Base-by-base conservation (phyloP, 352 stramenopile species). In the Phytophthora pluvialis region DNA sequence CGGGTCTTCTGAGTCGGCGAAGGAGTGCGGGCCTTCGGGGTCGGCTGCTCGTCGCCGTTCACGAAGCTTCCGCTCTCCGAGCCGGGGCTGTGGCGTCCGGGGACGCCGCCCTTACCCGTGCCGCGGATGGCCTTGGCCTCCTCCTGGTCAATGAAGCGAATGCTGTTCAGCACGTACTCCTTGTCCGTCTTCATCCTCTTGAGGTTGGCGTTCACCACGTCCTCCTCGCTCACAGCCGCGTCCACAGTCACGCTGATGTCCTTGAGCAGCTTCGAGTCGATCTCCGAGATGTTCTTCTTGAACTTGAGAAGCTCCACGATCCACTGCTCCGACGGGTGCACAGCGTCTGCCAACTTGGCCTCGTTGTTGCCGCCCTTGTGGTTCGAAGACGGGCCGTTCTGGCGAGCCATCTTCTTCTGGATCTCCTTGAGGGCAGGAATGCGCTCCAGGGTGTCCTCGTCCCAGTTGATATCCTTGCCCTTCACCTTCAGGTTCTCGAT, bases 171-270 rank as follows among this genome's bases (percentile, higher is more conserved):
- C 70, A 95, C 83, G 68, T 93, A 93, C 73, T 95, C 88, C 79
- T 94, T 94, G 75, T 91, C 83, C 45, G 73, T 79, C 77, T 93
- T 92, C 81, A 95, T 93, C 73, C 90, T 92, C 66, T 94, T 89
- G 3, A 95, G 59, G 46, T 88, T 77, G 12, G 72, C 62, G 26
- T 73, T 73, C 18, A 95, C 88, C 18, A 82, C 72, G 16, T 83
- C 72, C 62, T 95, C 88, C 58, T 95, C 88, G 8, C 73, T 78
- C 35, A 72, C 73, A 42, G 81, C 81, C 6, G 58, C 46, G 50
- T 88, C 74, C 28, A 88, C 60, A 45, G 85, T 81, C 42, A 70
- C 60, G 15, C 73, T 69, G 49, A 90, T 84, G 42, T 87, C 77
- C 68, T 86, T 89, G 18, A 93, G 64, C 68, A 94, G 59, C 8